phyloP scores from a whole-genome alignment of 2,329 filamentous ascomycete genomes.

The Botrytis paeoniae region DNA sequence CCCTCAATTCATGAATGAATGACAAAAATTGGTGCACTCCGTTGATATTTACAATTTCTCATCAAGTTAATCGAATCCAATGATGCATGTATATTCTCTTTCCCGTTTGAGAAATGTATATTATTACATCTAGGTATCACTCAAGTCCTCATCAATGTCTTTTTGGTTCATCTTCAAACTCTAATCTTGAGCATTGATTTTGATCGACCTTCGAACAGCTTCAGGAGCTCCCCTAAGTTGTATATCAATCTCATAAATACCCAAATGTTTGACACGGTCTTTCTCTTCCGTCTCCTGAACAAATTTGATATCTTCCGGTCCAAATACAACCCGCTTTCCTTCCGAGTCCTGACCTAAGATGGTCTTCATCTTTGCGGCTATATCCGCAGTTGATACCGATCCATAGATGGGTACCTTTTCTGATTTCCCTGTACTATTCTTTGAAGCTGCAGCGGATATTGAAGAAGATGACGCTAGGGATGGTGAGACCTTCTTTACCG shows the following conservation, averaged over 20 bases:
- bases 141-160: neutral
- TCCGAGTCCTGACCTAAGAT: constrained; percentile 50
- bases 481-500: constrained; percentile 36
- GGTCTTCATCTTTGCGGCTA: constrained; percentile 47
- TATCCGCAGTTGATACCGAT: constrained; percentile 52
- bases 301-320: constrained; percentile 50
- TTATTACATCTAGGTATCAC: constrained; percentile 23
- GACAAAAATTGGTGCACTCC: neutral
- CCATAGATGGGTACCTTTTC: constrained; percentile 44
- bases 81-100: neutral
- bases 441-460: constrained; percentile 38
- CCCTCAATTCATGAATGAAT: neutral
- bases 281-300: constrained; percentile 40
- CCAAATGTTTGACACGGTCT: constrained; percentile 51
- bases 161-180: constrained; percentile 9
- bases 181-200: constrained; percentile 42
- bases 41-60: neutral
- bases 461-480: constrained; percentile 30
- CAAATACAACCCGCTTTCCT: constrained; percentile 48
- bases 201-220: constrained; percentile 42
- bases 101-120: constrained; percentile 2
- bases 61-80: neutral
- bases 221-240: constrained; percentile 46
- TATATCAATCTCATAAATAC: constrained; percentile 52
- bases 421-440: constrained; percentile 31